Percentiles rank a stretch among this genome's conserved stretches.
Conservation (phyloP, 1,139 yeast genomes). For the Debaryomycetaceae sp. region DNA sequence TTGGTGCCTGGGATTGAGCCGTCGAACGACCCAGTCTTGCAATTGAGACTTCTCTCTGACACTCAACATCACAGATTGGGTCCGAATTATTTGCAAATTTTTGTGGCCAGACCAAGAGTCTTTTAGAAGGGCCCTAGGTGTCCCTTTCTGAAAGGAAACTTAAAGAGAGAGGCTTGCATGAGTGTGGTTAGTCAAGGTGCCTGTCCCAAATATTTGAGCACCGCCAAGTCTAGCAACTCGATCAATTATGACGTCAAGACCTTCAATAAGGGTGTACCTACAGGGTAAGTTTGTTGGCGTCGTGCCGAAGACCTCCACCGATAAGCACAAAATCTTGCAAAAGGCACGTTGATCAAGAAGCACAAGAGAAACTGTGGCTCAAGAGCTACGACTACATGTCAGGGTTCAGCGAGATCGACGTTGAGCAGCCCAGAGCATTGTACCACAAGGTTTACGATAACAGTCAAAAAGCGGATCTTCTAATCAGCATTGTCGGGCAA, state of each 20-base stretch:
- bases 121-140: constrained; percentile 21
- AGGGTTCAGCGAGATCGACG: constrained; percentile 36
- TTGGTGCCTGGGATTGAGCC: constrained; percentile 59
- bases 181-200: constrained; percentile 17
- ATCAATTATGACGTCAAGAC: constrained; percentile 15
- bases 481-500: constrained; percentile 34
- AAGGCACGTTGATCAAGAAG: constrained; percentile 20
- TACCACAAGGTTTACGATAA: constrained; percentile 33
- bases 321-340: constrained; percentile 21
- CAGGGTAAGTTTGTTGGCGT: constrained; percentile 23
- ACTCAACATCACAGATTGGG: constrained; percentile 57
- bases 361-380: constrained; percentile 31
- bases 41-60: constrained; percentile 55
- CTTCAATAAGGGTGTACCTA: constrained; percentile 16
- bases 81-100: constrained; percentile 24
- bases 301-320: constrained; percentile 18
- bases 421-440: constrained; percentile 41
- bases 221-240: constrained; percentile 17
- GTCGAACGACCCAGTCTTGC: constrained; percentile 58
- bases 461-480: constrained; percentile 24
- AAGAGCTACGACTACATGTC: constrained; percentile 34
- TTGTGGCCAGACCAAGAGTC: constrained; percentile 21
- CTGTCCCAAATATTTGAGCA: constrained; percentile 30
- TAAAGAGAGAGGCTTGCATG: constrained; percentile 36
- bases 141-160: constrained; percentile 33